Percentiles rank a stretch among this genome's conserved stretches.
These are phyloP conservation scores for Sclerotinia trifoliorum DNA, from an alignment of 2,329 filamentous ascomycete species.

Conservation along the genomic window DNA sequence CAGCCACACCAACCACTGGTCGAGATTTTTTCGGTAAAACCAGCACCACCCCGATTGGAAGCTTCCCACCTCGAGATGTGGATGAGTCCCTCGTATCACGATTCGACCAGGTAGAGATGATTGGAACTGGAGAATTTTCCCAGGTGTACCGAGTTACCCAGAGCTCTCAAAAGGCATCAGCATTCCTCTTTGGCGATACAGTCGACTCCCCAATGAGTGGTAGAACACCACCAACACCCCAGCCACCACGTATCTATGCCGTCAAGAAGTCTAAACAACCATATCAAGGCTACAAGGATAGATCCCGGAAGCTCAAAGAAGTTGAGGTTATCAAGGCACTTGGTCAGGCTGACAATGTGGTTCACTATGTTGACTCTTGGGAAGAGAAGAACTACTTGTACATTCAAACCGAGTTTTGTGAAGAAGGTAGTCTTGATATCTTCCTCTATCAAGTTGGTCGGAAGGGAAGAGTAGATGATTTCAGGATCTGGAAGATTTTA, in stretches of 20 bases:
- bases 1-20: constrained; percentile 76
- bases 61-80: constrained; percentile 67
- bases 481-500: constrained; percentile 97
- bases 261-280: constrained; percentile 90
- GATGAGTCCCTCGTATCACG: constrained; percentile 71
- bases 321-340: constrained; percentile 77
- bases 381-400: constrained; percentile 83
- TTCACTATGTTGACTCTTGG: constrained; percentile 84
- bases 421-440: constrained; percentile 84
- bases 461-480: constrained; percentile 88
- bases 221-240: constrained; percentile 52
- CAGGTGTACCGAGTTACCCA: constrained; percentile 79
- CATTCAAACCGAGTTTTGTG: constrained; percentile 96
- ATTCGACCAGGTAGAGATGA: constrained; percentile 77
- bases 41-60: constrained; percentile 67
- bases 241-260: constrained; percentile 69
- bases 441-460: constrained; percentile 82
- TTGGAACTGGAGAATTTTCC: constrained; percentile 91
- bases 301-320: constrained; percentile 80
- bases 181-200: constrained; percentile 45
- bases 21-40: constrained; percentile 57
- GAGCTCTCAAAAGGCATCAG: constrained; percentile 40
- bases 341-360: constrained; percentile 76
- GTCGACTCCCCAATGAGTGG: constrained; percentile 48
- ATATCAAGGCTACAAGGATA: constrained; percentile 74